Percentiles rank a stretch among this genome's conserved stretches.
Evolutionary conservation across 306 rosid species (phyloP).

Genomic region (Trifolium pratense): DNA sequence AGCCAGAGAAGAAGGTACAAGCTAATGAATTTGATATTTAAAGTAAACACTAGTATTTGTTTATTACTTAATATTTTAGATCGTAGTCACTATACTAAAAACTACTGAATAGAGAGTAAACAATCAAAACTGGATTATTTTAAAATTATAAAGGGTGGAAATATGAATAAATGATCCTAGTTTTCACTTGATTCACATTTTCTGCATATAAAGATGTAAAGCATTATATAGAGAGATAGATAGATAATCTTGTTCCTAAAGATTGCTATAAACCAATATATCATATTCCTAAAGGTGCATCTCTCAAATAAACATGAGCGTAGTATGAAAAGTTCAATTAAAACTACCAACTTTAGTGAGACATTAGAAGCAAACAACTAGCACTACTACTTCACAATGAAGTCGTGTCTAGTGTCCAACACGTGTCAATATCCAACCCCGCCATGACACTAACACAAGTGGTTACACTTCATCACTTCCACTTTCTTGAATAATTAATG

Average conservation of each 20-base stretch:
- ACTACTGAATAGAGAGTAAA: not conserved
- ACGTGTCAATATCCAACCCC: not conserved
- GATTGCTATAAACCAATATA: not conserved
- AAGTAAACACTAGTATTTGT: not conserved
- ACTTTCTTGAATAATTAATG: not conserved
- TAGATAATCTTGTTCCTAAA: not conserved
- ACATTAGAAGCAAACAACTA: not conserved
- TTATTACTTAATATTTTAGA: not conserved
- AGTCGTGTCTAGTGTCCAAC: not conserved
- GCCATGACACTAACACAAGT: not conserved
- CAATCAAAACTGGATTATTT: not conserved
- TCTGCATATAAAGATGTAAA: not conserved
- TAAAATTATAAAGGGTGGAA: not conserved
- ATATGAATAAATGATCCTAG: not conserved
- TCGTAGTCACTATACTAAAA: not conserved
- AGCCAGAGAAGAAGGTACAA: not conserved
- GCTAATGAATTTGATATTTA: not conserved
- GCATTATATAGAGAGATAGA: too few relatives aligned
- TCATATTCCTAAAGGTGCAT: not conserved
- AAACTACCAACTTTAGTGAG: not conserved
- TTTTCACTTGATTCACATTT: not conserved
- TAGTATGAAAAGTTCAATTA: not conserved
- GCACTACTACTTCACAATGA: not conserved
- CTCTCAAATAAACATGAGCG: not conserved
- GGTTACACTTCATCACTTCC: not conserved